These are phyloP conservation scores for Phaeosphaeriaceae sp. DNA, from an alignment of 2,329 filamentous ascomycete species.

Conservation along the genomic window DNA sequence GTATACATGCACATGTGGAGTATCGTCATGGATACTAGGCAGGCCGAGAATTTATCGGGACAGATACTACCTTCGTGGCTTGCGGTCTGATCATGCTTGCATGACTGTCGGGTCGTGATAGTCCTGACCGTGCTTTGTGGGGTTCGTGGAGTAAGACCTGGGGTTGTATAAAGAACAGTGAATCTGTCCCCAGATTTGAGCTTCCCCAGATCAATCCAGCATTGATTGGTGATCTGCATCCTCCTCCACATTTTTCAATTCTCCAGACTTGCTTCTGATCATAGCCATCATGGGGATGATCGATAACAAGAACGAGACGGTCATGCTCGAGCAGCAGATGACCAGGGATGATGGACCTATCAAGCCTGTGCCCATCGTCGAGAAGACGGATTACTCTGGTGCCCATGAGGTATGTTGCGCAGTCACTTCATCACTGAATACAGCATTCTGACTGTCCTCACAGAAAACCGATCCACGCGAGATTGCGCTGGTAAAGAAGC, in stretches of 20 bases:
- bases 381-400: conserved; percentile 44
- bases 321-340: conserved; percentile 35
- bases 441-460: background rate
- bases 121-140: background rate
- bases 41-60: conserved; percentile 20
- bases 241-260: conserved; percentile 7
- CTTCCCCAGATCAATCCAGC: conserved; percentile 37
- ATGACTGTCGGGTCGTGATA: conserved; percentile 3
- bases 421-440: background rate
- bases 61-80: conserved; percentile 1
- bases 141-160: background rate
- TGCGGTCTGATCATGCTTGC: too few species aligned
- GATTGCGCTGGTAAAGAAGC: conserved; percentile 43
- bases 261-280: background rate
- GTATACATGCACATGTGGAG: conserved; percentile 24
- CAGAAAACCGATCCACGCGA: conserved; percentile 43
- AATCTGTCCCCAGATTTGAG: conserved; percentile 25
- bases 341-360: conserved; percentile 29
- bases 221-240: conserved; percentile 22
- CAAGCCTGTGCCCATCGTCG: conserved; percentile 31
- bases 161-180: conserved; percentile 28
- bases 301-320: conserved; percentile 32
- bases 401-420: conserved; percentile 27
- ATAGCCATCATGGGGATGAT: conserved; percentile 21
- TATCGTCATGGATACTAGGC: background rate